Conservation (phyloP, 805 yeast genomes). For the Candida peoriensis region DNA sequence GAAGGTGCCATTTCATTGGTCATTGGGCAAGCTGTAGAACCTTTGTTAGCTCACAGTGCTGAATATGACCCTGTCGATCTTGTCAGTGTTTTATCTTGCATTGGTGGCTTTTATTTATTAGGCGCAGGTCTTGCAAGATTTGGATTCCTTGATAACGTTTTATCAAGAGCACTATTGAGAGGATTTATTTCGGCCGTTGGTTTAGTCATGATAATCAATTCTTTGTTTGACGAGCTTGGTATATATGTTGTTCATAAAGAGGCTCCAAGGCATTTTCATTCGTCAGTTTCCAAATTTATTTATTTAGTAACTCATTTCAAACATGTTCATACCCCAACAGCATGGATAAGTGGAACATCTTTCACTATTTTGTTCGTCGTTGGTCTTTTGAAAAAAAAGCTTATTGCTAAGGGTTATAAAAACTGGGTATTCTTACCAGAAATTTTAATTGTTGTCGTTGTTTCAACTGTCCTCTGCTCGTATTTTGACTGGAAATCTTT, state of each 20-base stretch:
- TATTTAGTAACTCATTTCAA: constrained; percentile 49
- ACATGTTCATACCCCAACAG: constrained; percentile 53
- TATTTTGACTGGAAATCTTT: constrained; percentile 42
- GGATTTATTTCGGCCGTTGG: constrained; percentile 90
- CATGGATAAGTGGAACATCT: constrained; percentile 51
- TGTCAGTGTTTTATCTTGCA: constrained; percentile 63
- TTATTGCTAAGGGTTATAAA: constrained; percentile 25
- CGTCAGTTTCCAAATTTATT: constrained; percentile 64
- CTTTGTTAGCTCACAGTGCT: constrained; percentile 38
- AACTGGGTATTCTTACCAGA: constrained; percentile 74
- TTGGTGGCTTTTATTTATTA: constrained; percentile 69
- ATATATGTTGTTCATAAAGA: constrained; percentile 42
- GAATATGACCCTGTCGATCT: constrained; percentile 46
- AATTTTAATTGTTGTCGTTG: constrained; percentile 64
- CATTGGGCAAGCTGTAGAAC: constrained; percentile 73
- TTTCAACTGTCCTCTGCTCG: constrained; percentile 52
- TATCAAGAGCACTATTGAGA: constrained; percentile 69
- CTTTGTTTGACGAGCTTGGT: constrained; percentile 70
- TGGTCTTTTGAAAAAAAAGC: constrained; percentile 38
- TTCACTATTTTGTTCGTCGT: constrained; percentile 40
- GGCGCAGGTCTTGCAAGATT: constrained; percentile 76
- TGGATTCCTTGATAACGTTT: constrained; percentile 78
- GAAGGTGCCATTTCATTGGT: constrained; percentile 84
- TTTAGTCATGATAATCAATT: constrained; percentile 72
- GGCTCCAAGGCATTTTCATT: constrained; percentile 51